Evolutionary conservation across 2,329 filamentous ascomycete species (phyloP), one percentile per base, ranked within the genome.

Genomic region (Xylariaceae sp.): DNA sequence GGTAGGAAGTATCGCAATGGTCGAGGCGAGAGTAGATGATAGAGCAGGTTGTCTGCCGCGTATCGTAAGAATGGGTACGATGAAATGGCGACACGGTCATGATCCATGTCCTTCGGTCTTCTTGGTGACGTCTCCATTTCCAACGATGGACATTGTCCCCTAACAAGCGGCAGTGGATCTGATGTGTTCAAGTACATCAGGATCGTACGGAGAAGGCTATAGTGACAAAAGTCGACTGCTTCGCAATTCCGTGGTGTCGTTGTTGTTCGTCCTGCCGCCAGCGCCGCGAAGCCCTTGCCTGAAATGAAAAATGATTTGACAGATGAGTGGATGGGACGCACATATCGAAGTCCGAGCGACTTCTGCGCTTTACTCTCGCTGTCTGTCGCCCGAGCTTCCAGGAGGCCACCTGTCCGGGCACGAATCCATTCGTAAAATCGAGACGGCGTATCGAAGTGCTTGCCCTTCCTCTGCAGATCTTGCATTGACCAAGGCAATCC

Each of bases 61-160:
- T 64, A 64, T 15, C 47, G 51, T 15, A 64, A 15, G 56, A 64
- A 63, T 6, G 62, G 62, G 34, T 64, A 61, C 13, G 58, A 61
- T 9, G 62, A 60, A 9, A 30, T 54, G 48, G 61, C 51, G 56
- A 64, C 60, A 37, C 54, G 58, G 35, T 61, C 61, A 48, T 63
- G 60, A 10, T 58, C 60, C 37, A 60, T 60, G 11, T 51, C 60
- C 23, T 51, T 52, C 15, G 39, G 53, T 60, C 57, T 60, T 13
- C 37, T 47, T 10, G 60, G 55, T 17, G 49, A 55, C 17, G 30
- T 53, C 17, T 53, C 53, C 8, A 17, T 51, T n/a, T 53, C 53
- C 10, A 23, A 48, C 15, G 55, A 55, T 6, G 17, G 23, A 30
- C 30, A 41, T 17, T 61, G 37, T 13, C 56, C 61, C 45, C 62